phyloP scores from a whole-genome alignment of 768 basidiomycete genomes.

The Naganishia randhawae region DNA sequence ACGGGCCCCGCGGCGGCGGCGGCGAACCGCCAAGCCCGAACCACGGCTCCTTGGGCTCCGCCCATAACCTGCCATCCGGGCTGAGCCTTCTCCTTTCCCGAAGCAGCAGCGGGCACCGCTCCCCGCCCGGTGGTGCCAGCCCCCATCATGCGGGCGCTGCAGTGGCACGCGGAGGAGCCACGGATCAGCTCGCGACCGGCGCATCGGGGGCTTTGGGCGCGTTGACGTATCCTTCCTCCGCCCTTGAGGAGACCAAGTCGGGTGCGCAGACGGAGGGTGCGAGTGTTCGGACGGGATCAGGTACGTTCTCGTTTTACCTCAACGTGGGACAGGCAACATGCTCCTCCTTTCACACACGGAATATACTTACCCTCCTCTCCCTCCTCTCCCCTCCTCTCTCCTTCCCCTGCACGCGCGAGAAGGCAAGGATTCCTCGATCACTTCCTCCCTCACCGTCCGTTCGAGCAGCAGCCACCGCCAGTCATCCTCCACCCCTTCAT shows the following conservation, averaged over 20 bases:
- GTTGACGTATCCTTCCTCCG: background rate
- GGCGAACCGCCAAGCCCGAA: constrained; percentile 28
- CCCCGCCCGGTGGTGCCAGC: constrained; percentile 30
- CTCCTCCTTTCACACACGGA: background rate
- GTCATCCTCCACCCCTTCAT: background rate
- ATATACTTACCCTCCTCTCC: too few species aligned
- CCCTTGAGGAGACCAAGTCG: too few species aligned
- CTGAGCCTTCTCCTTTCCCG: constrained; percentile 45
- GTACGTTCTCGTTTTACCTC: background rate
- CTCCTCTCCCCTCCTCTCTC: background rate
- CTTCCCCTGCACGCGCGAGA: background rate
- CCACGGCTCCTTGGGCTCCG: constrained; percentile 29
- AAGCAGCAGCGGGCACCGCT: too few species aligned
- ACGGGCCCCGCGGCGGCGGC: background rate
- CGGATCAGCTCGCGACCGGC: constrained; percentile 8
- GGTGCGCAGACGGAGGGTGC: background rate
- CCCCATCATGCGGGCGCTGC: background rate
- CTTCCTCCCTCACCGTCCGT: background rate
- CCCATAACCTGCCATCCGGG: constrained; percentile 32
- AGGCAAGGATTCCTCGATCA: background rate
- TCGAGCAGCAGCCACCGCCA: background rate
- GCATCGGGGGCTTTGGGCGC: background rate
- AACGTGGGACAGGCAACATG: background rate
- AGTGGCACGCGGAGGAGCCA: background rate
- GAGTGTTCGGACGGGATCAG: background rate